Conservation (phyloP, 495 filamentous ascomycete species). For the Ascodesmis nigricans region DNA sequence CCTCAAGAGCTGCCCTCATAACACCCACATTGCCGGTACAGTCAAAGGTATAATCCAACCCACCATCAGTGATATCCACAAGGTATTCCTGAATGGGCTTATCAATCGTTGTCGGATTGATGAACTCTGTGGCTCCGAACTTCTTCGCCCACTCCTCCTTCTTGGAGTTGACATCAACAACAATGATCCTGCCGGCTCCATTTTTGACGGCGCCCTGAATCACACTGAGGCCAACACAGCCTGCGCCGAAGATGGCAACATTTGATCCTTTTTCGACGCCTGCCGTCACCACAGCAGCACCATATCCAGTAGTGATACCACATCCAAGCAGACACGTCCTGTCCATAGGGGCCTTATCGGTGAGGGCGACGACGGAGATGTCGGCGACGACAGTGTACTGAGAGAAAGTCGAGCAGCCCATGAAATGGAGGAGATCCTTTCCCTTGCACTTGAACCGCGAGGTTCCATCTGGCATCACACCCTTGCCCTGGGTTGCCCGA, state of each 20-base stretch:
- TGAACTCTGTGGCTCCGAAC: slow-evolving; percentile 91
- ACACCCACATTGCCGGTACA: slow-evolving; percentile 93
- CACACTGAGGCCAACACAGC: slow-evolving; percentile 84
- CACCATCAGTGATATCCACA: slow-evolving; percentile 97
- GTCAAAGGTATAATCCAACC: slow-evolving; percentile 97
- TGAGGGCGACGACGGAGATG: slow-evolving; percentile 91
- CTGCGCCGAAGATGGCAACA: slow-evolving; percentile 87
- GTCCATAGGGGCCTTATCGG: slow-evolving; percentile 79
- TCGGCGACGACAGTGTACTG: slow-evolving; percentile 98
- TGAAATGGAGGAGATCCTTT: slow-evolving; percentile 89
- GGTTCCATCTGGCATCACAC: slow-evolving; percentile 95
- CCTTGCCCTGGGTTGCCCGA: slow-evolving; percentile 81
- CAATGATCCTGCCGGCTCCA: slow-evolving; percentile 75
- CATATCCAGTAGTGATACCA: slow-evolving; percentile 96
- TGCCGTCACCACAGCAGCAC: slow-evolving; percentile 80
- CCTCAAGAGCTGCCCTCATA: slow-evolving; percentile 89
- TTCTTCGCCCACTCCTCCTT: slow-evolving; percentile 86
- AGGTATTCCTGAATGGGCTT: slow-evolving; percentile 74
- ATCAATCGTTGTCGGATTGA: slow-evolving; percentile 57
- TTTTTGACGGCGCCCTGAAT: slow-evolving; percentile 87
- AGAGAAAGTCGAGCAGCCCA: slow-evolving; percentile 96
- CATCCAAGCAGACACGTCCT: slow-evolving; percentile 87
- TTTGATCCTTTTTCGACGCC: slow-evolving; percentile 71
- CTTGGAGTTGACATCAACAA: slow-evolving; percentile 74
- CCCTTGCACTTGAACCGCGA: slow-evolving; percentile 86